Evolutionary conservation across 257 asterid species (phyloP).

Genomic region (Fraxinus quadrangulata): DNA sequence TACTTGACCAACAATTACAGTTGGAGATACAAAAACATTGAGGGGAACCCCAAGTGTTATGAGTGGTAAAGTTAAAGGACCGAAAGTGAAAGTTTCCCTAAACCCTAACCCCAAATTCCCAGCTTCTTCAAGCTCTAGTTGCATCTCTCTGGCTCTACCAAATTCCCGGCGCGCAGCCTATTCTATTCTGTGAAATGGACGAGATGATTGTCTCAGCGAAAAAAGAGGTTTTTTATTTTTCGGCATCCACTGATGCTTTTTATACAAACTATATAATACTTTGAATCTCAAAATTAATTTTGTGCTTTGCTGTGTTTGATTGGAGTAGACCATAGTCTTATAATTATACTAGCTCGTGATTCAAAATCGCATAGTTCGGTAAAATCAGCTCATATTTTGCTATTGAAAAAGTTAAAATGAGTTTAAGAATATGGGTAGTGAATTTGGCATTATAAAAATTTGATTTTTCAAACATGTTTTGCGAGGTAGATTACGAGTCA

Average conservation of each 20-base stretch:
- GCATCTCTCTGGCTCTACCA: neutral
- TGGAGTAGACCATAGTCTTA: neutral
- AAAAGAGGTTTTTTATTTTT: conserved; percentile 37
- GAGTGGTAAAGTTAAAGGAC: neutral
- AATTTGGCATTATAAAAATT: neutral
- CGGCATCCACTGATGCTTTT: neutral
- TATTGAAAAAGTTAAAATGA: neutral
- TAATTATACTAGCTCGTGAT: no score
- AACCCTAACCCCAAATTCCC: neutral
- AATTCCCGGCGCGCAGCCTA: neutral
- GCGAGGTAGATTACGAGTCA: neutral
- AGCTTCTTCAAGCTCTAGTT: neutral
- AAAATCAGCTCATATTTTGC: neutral
- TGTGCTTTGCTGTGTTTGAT: neutral
- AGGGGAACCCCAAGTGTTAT: neutral
- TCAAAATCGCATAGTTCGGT: neutral
- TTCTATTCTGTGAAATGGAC: conserved; percentile 31
- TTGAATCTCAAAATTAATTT: neutral
- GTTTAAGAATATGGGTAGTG: neutral
- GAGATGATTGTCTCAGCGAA: conserved; percentile 40
- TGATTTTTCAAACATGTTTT: neutral
- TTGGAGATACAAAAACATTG: neutral
- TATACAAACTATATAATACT: neutral
- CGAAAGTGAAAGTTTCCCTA: neutral
- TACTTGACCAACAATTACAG: no score